phyloP scores from a whole-genome alignment of 805 yeast species.

The Sungouiella blattae region DNA sequence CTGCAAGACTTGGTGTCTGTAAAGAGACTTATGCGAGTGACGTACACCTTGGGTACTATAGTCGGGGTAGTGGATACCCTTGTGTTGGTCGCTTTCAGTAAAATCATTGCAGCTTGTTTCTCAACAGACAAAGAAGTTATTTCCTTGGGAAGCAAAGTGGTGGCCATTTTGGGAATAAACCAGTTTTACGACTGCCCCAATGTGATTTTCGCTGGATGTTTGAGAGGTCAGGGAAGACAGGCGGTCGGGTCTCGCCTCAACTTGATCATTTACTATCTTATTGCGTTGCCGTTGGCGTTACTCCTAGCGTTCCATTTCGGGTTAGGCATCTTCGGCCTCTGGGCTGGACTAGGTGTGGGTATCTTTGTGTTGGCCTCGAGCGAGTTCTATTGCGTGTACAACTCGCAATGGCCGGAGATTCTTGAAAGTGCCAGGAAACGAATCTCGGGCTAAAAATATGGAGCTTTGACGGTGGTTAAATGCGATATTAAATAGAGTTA shows the following conservation, averaged over 20 bases:
- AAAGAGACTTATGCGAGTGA: slow-evolving; percentile 32
- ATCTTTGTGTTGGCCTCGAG: no score
- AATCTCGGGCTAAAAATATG: no score
- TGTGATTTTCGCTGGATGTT: slow-evolving; percentile 70
- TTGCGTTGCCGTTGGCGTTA: slow-evolving; percentile 62
- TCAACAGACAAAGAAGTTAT: slow-evolving; percentile 60
- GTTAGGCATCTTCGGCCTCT: no score
- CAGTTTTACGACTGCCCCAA: slow-evolving; percentile 68
- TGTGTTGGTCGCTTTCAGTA: slow-evolving; percentile 28
- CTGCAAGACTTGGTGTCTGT: slow-evolving; percentile 39
- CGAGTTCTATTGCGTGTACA: no score
- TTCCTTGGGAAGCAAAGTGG: slow-evolving; percentile 43
- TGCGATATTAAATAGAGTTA: no score
- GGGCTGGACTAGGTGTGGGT: no score
- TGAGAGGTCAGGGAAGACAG: slow-evolving; percentile 77
- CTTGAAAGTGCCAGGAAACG: no score
- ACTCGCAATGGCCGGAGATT: no score
- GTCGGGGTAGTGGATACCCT: slow-evolving; percentile 32
- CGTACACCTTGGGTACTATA: slow-evolving; percentile 34
- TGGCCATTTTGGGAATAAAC: slow-evolving; percentile 65
- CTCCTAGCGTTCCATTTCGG: slow-evolving; percentile 50
- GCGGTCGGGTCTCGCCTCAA: slow-evolving; percentile 60
- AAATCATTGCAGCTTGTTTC: slow-evolving; percentile 43
- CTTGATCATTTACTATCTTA: slow-evolving; percentile 52
- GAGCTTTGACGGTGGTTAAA: no score